These are phyloP conservation scores for Boechera divaricarpa DNA, from an alignment of 345 rosid species.

Conservation along the genomic window DNA sequence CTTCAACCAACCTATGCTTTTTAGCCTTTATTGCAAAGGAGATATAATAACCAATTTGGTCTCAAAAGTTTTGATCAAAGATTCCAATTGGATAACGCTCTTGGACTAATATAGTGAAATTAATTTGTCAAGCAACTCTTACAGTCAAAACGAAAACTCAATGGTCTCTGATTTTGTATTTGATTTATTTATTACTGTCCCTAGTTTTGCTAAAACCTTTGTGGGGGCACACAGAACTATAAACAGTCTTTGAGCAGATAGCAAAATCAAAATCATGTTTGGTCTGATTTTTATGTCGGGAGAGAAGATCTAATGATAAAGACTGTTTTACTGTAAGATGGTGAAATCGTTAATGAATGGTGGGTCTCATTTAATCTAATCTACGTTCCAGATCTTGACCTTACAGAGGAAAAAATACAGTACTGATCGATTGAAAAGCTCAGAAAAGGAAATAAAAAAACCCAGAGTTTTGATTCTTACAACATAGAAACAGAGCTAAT, in stretches of 20 bases:
- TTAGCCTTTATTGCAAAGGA: slow-evolving; percentile 37
- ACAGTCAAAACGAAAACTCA: slow-evolving; percentile 16
- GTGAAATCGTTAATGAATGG: slow-evolving; percentile 39
- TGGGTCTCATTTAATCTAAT: slow-evolving; percentile 28
- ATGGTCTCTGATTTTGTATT: slow-evolving; percentile 4
- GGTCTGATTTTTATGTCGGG: slow-evolving; percentile 47
- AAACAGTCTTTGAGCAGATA: slow-evolving; percentile 45
- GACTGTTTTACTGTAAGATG: slow-evolving; percentile 32
- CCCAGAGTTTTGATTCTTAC: slow-evolving; percentile 27
- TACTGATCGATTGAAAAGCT: slow-evolving; percentile 8
- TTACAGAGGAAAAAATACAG: background rate
- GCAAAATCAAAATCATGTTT: slow-evolving; percentile 35
- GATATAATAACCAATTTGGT: slow-evolving; percentile 34
- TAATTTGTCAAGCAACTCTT: background rate
- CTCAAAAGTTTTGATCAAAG: slow-evolving; percentile 31
- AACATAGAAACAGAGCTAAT: slow-evolving; percentile 38
- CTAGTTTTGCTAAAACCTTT: slow-evolving; percentile 37
- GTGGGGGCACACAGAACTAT: slow-evolving; percentile 44
- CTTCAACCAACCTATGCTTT: slow-evolving; percentile 36
- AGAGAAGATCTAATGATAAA: slow-evolving; percentile 33
- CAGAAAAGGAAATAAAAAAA: background rate
- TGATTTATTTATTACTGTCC: slow-evolving; percentile 20
- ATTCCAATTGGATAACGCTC: slow-evolving; percentile 22
- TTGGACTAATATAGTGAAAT: background rate
- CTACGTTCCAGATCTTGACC: slow-evolving; percentile 36